Conservation (phyloP, 2,329 filamentous ascomycete species). For the Sphaerostilbella broomeana region DNA sequence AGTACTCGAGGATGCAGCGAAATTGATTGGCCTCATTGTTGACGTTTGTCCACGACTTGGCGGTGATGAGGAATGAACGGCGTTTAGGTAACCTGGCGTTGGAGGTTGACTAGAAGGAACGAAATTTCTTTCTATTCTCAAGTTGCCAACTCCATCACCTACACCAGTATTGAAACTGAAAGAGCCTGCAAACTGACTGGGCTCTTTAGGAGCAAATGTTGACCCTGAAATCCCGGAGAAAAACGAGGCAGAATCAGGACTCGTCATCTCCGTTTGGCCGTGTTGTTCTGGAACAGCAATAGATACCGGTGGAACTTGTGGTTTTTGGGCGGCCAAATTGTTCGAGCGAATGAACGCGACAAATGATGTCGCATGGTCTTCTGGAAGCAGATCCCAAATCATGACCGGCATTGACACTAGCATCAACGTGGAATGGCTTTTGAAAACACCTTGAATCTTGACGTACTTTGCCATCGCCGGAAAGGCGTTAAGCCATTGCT, state of each 20-base stretch:
- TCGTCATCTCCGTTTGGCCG: constrained; percentile 17
- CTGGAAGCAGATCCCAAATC: constrained; percentile 54
- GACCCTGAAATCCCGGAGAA: constrained; percentile 29
- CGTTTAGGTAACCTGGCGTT: constrained; percentile 15
- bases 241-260: constrained; percentile 24
- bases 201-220: constrained; percentile 27
- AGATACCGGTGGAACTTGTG: constrained; percentile 17
- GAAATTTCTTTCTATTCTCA: constrained; percentile 8
- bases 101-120: constrained; percentile 18
- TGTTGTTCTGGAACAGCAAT: constrained; percentile 20
- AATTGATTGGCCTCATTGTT: constrained; percentile 19
- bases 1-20: constrained; percentile 20
- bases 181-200: constrained; percentile 13
- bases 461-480: constrained; percentile 53
- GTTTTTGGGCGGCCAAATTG: constrained; percentile 38
- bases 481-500: constrained; percentile 50
- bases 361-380: constrained; percentile 51
- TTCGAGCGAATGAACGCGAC: constrained; percentile 54
- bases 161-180: constrained; percentile 2
- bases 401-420: constrained; percentile 53
- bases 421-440: constrained; percentile 53
- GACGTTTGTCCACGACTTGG: constrained; percentile 15
- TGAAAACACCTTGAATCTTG: constrained; percentile 55
- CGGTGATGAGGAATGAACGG: constrained; percentile 18
- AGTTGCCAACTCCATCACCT: not conserved